phyloP scores from a whole-genome alignment of 140 eudicot genomes.

The Senecio squalidus region DNA sequence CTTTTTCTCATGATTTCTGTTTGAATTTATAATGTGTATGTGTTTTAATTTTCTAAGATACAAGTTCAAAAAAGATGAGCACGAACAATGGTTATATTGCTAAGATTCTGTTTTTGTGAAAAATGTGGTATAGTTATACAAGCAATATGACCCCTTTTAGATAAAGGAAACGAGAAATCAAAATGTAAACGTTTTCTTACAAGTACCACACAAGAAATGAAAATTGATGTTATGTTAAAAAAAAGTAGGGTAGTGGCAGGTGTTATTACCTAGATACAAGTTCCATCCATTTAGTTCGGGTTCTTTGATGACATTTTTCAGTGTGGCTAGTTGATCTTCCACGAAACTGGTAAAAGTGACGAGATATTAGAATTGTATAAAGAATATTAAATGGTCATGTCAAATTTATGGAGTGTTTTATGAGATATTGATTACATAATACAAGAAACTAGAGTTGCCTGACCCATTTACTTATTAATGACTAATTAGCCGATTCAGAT shows the following conservation, averaged over 20 bases:
- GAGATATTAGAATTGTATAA: neutral
- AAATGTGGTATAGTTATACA: neutral
- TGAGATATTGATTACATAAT: neutral
- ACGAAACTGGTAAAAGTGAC: slow-evolving; percentile 57
- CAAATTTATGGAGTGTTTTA: too few relatives aligned
- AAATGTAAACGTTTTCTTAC: neutral
- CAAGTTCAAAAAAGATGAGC: neutral
- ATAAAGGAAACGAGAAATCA: neutral
- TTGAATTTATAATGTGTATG: too few relatives aligned
- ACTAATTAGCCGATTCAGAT: too few relatives aligned
- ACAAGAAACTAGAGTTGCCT: neutral
- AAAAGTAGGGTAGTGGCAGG: neutral
- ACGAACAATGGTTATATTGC: neutral
- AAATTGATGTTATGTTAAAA: neutral
- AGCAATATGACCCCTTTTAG: neutral
- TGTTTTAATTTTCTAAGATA: too few relatives aligned
- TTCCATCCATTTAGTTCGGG: slow-evolving; percentile 85
- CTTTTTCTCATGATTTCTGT: too few relatives aligned
- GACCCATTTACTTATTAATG: too few relatives aligned
- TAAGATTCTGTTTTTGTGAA: neutral
- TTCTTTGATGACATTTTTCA: slow-evolving; percentile 92
- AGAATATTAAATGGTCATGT: neutral
- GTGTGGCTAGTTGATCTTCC: slow-evolving; percentile 94
- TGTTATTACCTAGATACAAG: slow-evolving; percentile 73
- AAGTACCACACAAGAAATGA: neutral